Evolutionary conservation across 2,329 filamentous ascomycete genomes (phyloP).

Genomic region (Pseudogymnoascus sp.): DNA sequence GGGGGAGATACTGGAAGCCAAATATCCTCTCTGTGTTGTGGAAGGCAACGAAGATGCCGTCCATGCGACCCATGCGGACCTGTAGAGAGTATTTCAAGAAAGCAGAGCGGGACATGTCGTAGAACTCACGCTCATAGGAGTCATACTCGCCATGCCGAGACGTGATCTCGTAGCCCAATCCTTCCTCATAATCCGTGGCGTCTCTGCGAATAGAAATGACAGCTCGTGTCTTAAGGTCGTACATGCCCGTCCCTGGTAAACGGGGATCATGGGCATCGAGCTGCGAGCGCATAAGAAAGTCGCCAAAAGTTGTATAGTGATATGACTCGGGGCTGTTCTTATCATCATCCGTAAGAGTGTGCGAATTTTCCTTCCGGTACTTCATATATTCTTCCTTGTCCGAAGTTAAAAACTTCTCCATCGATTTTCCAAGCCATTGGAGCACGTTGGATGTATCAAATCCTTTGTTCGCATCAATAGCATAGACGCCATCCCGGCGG

Average conservation of each 20-base stretch:
- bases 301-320: conserved; percentile 78
- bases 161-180: conserved; percentile 81
- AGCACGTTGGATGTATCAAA: conserved; percentile 79
- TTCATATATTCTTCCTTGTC: conserved; percentile 77
- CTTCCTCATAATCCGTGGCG: conserved; percentile 60
- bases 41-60: conserved; percentile 94
- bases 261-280: conserved; percentile 83
- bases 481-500: conserved; percentile 72
- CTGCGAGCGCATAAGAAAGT: conserved; percentile 92
- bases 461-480: conserved; percentile 93
- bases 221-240: conserved; percentile 91
- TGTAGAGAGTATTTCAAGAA: conserved; percentile 97
- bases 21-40: conserved; percentile 95
- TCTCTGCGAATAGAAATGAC: conserved; percentile 92
- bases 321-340: conserved; percentile 68
- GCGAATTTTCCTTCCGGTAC: conserved; percentile 63
- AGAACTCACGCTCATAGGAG: conserved; percentile 93
- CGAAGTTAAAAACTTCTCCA: conserved; percentile 90
- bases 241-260: conserved; percentile 85
- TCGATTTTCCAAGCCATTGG: conserved; percentile 86
- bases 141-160: conserved; percentile 70
- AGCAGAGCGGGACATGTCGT: conserved; percentile 89
- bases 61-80: conserved; percentile 95
- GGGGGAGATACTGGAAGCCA: conserved; percentile 88
- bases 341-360: conserved; percentile 65